Conservation (phyloP, 2,329 filamentous ascomycete species). For the Diaporthe citrichinensis region DNA sequence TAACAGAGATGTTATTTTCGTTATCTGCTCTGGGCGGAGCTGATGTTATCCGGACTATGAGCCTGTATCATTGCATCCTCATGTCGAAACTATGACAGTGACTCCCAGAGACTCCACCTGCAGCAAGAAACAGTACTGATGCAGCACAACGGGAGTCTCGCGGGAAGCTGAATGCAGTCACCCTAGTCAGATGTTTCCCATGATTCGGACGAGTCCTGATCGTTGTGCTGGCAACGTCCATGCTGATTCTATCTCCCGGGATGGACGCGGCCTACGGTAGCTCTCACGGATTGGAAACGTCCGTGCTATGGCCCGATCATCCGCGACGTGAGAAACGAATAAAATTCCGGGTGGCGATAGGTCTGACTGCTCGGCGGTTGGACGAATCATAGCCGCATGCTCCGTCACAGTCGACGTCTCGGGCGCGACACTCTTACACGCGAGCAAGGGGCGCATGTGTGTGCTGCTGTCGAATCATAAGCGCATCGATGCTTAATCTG, state of each 20-base stretch:
- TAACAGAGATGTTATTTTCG: not conserved
- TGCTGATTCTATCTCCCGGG: not conserved
- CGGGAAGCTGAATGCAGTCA: not conserved
- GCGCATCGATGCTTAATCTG: conserved; percentile 5
- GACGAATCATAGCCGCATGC: conserved; percentile 22
- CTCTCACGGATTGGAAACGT: not conserved
- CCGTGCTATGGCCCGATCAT: conserved; percentile 10
- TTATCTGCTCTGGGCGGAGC: not conserved
- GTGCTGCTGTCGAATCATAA: not conserved
- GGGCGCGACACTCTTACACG: conserved; percentile 5
- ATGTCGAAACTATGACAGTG: not conserved
- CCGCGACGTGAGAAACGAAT: conserved; percentile 2
- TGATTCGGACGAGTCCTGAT: not conserved
- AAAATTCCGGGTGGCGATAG: not conserved
- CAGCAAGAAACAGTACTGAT: conserved; percentile 11
- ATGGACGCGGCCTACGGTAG: conserved; percentile 3
- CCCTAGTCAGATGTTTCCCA: not conserved
- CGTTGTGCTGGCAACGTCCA: conserved; percentile 1
- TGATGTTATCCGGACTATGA: not conserved
- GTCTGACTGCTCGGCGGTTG: not conserved
- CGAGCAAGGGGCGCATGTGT: not conserved
- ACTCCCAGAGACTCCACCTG: not conserved
- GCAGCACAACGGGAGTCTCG: not conserved
- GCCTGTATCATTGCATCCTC: not conserved
- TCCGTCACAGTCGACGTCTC: conserved; percentile 27